Percentiles rank a stretch among this genome's conserved stretches.
Conservation (phyloP, 2,329 filamentous ascomycete genomes). For the Hypoxylon sp. region DNA sequence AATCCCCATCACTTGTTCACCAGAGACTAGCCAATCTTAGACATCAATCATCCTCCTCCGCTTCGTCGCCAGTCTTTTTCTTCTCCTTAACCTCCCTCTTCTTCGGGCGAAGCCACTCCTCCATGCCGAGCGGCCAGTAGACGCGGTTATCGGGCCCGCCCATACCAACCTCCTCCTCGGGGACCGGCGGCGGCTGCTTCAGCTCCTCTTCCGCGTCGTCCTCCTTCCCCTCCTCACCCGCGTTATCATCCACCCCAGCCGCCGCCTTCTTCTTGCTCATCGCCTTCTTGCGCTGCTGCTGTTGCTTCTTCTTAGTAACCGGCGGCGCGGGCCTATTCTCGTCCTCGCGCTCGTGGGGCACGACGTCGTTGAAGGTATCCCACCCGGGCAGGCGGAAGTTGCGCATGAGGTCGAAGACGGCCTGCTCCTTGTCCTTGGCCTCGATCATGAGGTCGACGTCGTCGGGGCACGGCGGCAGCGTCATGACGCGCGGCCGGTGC, state of each 20-base stretch:
- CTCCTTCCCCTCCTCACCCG: constrained; percentile 44
- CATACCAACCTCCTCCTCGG: constrained; percentile 80
- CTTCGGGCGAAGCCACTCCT: constrained; percentile 85
- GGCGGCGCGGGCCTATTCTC: constrained; percentile 68
- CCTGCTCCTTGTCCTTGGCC: constrained; percentile 97
- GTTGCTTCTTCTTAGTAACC: constrained; percentile 53
- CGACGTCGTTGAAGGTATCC: constrained; percentile 76
- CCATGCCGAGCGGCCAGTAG: constrained; percentile 90
- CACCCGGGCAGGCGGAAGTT: constrained; percentile 84
- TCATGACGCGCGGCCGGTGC: constrained; percentile 80
- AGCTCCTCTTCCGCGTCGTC: constrained; percentile 51
- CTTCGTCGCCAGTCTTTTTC: constrained; percentile 42
- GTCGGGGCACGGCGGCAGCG: constrained; percentile 79
- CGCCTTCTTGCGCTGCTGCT: no score
- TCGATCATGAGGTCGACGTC: constrained; percentile 99
- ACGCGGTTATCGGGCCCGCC: constrained; percentile 82
- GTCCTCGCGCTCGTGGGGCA: constrained; percentile 79
- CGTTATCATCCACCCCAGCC: constrained; percentile 43
- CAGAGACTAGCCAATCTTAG: neutral
- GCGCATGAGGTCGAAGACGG: constrained; percentile 92
- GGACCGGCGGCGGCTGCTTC: constrained; percentile 56
- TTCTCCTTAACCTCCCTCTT: constrained; percentile 73
- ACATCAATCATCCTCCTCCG: constrained; percentile 46
- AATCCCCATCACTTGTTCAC: constrained; percentile 2
- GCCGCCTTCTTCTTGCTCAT: constrained; percentile 49